Conservation (phyloP, 2,329 filamentous ascomycete species). For the Phialophora verrucosa region DNA sequence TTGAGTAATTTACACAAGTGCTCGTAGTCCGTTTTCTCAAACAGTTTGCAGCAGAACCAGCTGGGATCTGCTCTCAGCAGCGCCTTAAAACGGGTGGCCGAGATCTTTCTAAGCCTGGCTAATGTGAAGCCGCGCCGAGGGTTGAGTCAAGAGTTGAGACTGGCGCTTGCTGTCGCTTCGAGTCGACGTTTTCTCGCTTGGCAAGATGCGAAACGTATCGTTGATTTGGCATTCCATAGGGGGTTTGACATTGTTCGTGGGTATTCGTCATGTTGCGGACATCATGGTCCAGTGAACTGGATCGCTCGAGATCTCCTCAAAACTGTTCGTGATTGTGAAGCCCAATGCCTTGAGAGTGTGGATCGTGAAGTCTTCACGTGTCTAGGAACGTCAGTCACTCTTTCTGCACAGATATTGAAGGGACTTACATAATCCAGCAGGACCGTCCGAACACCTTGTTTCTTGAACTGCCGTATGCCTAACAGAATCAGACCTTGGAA, state of each 20-base stretch:
- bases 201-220: neutral
- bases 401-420: slow-evolving; percentile 9
- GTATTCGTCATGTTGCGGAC: slow-evolving; percentile 30
- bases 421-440: slow-evolving; percentile 78
- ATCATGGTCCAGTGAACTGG: slow-evolving; percentile 66
- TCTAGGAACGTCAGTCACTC: slow-evolving; percentile 51
- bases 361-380: slow-evolving; percentile 72
- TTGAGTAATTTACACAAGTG: neutral
- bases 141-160: neutral
- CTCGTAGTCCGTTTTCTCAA: neutral
- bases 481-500: slow-evolving; percentile 81
- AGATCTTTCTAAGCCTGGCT: neutral
- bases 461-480: slow-evolving; percentile 81
- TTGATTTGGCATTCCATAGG: neutral
- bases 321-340: slow-evolving; percentile 77
- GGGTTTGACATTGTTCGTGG: neutral
- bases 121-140: neutral
- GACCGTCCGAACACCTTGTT: slow-evolving; percentile 73
- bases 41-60: neutral
- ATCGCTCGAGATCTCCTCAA: slow-evolving; percentile 79
- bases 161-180: neutral
- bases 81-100: neutral
- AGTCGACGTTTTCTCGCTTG: neutral
- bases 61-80: neutral
- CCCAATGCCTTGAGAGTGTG: slow-evolving; percentile 80